These are phyloP conservation scores for Amylocarpus encephaloides DNA, from an alignment of 2,329 filamentous ascomycete genomes.

Conservation along the genomic window DNA sequence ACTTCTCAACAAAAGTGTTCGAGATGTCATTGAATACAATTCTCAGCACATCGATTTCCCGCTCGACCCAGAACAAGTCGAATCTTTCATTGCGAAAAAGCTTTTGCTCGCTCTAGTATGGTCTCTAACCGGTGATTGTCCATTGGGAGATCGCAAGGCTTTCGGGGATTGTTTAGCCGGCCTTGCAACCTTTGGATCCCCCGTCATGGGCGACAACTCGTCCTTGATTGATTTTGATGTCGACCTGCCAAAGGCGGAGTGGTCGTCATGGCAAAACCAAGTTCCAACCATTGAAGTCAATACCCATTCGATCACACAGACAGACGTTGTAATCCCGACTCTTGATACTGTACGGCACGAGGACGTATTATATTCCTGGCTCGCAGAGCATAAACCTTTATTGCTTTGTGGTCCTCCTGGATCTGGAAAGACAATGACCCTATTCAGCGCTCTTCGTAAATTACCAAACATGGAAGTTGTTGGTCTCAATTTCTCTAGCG, in stretches of 20 bases:
- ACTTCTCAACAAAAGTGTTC: slow-evolving; percentile 85
- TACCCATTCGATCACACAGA: slow-evolving; percentile 95
- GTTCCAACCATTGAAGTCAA: slow-evolving; percentile 95
- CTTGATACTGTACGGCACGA: slow-evolving; percentile 96
- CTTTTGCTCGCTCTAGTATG: slow-evolving; percentile 87
- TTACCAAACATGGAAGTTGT: slow-evolving; percentile 98
- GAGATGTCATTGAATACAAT: slow-evolving; percentile 93
- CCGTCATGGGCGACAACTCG: slow-evolving; percentile 67
- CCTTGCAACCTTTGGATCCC: slow-evolving; percentile 79
- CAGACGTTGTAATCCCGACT: slow-evolving; percentile 96
- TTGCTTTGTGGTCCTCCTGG: slow-evolving; percentile 94
- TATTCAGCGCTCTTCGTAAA: slow-evolving; percentile 95
- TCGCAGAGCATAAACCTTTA: slow-evolving; percentile 96
- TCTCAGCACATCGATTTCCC: slow-evolving; percentile 90
- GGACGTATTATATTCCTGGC: slow-evolving; percentile 98
- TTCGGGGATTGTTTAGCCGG: slow-evolving; percentile 83
- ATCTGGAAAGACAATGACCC: slow-evolving; percentile 99
- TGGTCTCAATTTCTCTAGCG: slow-evolving; percentile 97
- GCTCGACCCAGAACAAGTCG: slow-evolving; percentile 81
- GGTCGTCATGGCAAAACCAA: slow-evolving; percentile 89
- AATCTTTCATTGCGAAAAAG: slow-evolving; percentile 88
- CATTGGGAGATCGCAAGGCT: slow-evolving; percentile 74
- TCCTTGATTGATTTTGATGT: slow-evolving; percentile 97
- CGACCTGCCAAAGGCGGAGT: slow-evolving; percentile 76
- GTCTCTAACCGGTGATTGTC: slow-evolving; percentile 94